Evolutionary conservation across 208 protist genomes (phyloP).

Genomic region (Phytomonas francai): DNA sequence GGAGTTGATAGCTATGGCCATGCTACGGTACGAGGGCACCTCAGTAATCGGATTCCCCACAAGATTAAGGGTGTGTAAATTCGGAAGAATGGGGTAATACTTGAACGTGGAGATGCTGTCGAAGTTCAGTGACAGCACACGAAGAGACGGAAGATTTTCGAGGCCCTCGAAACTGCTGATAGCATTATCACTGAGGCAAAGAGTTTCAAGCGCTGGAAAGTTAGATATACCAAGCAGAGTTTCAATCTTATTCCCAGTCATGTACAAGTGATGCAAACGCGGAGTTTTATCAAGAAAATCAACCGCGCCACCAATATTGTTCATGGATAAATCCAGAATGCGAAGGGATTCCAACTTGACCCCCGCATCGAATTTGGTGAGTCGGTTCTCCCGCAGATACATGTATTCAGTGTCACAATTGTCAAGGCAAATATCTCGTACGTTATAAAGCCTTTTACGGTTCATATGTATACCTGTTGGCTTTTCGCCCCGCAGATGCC

Average conservation of each 20-base stretch:
- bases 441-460: slow-evolving; percentile 75
- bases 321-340: slow-evolving; percentile 89
- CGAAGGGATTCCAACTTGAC: slow-evolving; percentile 78
- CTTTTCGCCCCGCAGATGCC: slow-evolving; percentile 46
- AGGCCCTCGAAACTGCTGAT: slow-evolving; percentile 89
- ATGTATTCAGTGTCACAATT: slow-evolving; percentile 82
- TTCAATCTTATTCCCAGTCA: slow-evolving; percentile 90
- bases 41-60: slow-evolving; percentile 87
- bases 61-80: slow-evolving; percentile 87
- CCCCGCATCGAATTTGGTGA: slow-evolving; percentile 77
- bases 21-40: slow-evolving; percentile 78
- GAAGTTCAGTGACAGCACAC: slow-evolving; percentile 90
- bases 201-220: slow-evolving; percentile 75
- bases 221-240: slow-evolving; percentile 74
- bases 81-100: slow-evolving; percentile 73
- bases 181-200: slow-evolving; percentile 88
- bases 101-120: slow-evolving; percentile 89
- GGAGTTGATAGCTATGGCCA: slow-evolving; percentile 86
- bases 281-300: slow-evolving; percentile 79
- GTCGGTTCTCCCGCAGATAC: slow-evolving; percentile 90
- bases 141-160: slow-evolving; percentile 76
- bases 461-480: slow-evolving; percentile 72
- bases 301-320: slow-evolving; percentile 80
- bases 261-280: slow-evolving; percentile 85
- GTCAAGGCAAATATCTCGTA: slow-evolving; percentile 62